phyloP scores from a whole-genome alignment of 1,284 basidiomycete species.

The Boletellus sp. region DNA sequence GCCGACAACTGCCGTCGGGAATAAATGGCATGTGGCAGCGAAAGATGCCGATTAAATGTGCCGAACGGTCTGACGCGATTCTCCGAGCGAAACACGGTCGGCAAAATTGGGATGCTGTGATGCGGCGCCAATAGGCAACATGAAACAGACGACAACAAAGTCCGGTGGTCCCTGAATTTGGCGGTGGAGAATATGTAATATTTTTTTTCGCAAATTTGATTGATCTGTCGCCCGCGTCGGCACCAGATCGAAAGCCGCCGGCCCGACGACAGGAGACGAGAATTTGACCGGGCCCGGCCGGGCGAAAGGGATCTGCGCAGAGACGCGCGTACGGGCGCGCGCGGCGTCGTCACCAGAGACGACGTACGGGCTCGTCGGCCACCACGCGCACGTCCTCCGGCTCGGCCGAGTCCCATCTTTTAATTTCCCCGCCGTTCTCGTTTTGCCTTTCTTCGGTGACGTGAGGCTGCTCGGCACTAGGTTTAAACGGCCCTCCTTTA shows the following conservation, averaged over 20 bases:
- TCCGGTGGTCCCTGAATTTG: slow-evolving; percentile 8
- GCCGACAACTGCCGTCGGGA: slow-evolving; percentile 33
- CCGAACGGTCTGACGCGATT: slow-evolving; percentile 1
- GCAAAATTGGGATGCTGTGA: slow-evolving; percentile 1
- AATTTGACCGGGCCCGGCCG: slow-evolving; percentile 28
- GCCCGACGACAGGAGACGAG: slow-evolving; percentile 27
- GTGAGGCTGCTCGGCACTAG: slow-evolving; percentile 26
- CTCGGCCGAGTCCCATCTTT: slow-evolving; percentile 6
- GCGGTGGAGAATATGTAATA: slow-evolving; percentile 1
- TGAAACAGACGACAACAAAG: slow-evolving; percentile 13
- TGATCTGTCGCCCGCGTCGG: slow-evolving; percentile 19
- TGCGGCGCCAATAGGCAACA: slow-evolving; percentile 1
- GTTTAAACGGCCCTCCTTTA: slow-evolving; percentile 31
- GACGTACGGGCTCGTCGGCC: neutral
- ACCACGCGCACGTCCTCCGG: neutral
- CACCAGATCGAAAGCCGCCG: slow-evolving; percentile 34
- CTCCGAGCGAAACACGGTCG: slow-evolving; percentile 3
- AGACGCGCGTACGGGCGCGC: neutral
- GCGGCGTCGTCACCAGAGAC: slow-evolving; percentile 9
- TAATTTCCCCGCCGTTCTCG: slow-evolving; percentile 18
- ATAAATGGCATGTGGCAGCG: slow-evolving; percentile 3
- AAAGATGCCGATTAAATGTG: slow-evolving; percentile 21
- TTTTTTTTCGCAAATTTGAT: slow-evolving; percentile 13
- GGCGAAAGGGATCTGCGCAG: slow-evolving; percentile 25
- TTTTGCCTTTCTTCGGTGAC: slow-evolving; percentile 22